These are phyloP conservation scores for Prillingera fragicola DNA, from an alignment of 1,284 basidiomycete species.

Conservation along the genomic window DNA sequence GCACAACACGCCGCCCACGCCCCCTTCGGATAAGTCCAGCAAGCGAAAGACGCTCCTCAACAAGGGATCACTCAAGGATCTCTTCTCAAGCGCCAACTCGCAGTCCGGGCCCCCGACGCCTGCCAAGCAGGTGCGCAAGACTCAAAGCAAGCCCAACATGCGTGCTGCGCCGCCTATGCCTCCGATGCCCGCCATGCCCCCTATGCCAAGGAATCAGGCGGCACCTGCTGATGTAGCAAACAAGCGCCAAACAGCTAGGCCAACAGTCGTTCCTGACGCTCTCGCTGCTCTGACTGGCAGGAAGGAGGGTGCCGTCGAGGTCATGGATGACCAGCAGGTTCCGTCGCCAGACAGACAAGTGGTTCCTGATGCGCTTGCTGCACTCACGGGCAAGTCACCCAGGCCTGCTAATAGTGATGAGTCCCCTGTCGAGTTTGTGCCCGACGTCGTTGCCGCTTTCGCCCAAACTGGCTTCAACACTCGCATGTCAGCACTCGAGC, in stretches of 20 bases:
- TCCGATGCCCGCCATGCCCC: too few species aligned
- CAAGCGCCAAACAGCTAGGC: too few species aligned
- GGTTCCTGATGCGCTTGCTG: conserved; percentile 17
- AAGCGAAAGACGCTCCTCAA: conserved; percentile 9
- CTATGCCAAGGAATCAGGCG: too few species aligned
- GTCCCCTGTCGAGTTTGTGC: conserved; percentile 13
- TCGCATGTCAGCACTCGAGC: background rate
- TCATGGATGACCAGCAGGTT: too few species aligned
- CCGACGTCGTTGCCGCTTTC: conserved; percentile 18
- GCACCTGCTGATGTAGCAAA: too few species aligned
- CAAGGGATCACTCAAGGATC: conserved; percentile 16
- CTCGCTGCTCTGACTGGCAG: too few species aligned
- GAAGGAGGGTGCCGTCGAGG: too few species aligned
- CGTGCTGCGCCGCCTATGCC: too few species aligned
- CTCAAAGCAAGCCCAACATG: conserved; percentile 17
- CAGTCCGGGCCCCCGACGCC: background rate
- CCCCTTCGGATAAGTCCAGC: conserved; percentile 1
- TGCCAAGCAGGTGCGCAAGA: conserved; percentile 8
- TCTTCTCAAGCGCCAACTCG: conserved; percentile 10
- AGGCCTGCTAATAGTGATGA: too few species aligned
- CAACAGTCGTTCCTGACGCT: too few species aligned
- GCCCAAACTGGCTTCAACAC: too few species aligned
- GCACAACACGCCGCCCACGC: background rate
- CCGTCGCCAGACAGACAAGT: too few species aligned
- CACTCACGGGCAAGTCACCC: conserved; percentile 12